phyloP scores from a whole-genome alignment of 2,329 filamentous ascomycete species.

The Monosporascus sp. region DNA sequence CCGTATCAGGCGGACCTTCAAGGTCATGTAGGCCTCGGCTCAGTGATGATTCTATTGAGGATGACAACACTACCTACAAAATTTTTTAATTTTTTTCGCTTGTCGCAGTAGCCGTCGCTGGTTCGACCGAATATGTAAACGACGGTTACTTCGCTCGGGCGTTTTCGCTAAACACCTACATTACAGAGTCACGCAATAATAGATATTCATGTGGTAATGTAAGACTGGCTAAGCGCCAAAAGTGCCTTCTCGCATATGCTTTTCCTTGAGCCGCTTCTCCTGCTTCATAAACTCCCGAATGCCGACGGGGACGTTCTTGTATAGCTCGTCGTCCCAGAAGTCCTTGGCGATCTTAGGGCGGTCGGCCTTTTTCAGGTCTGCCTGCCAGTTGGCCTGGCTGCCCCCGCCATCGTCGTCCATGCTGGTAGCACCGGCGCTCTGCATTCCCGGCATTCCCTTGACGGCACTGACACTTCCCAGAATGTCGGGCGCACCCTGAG shows the following conservation, averaged over 20 bases:
- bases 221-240: conserved; percentile 29
- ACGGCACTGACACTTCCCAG: conserved; percentile 5
- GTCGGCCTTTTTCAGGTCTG: conserved; percentile 26
- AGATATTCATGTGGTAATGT: no score
- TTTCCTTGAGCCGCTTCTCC: conserved; percentile 82
- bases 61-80: no score
- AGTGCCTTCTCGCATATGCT: conserved; percentile 55
- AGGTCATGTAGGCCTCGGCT: no score
- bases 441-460: conserved; percentile 7
- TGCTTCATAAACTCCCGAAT: conserved; percentile 97
- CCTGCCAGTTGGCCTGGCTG: conserved; percentile 62
- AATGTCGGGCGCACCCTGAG: conserved; percentile 6
- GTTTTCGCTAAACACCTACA: no score
- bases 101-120: no score
- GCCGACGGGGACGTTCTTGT: conserved; percentile 78
- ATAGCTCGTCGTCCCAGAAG: conserved; percentile 61
- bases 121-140: no score
- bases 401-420: conserved; percentile 80
- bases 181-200: no score
- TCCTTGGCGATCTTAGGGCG: conserved; percentile 42
- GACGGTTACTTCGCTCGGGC: no score
- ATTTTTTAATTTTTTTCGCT: no score
- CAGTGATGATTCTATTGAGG: no score
- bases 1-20: no score
- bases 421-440: conserved; percentile 38